These are phyloP conservation scores for Tephrocybe sp. DNA, from an alignment of 768 basidiomycete genomes.

Conservation along the genomic window DNA sequence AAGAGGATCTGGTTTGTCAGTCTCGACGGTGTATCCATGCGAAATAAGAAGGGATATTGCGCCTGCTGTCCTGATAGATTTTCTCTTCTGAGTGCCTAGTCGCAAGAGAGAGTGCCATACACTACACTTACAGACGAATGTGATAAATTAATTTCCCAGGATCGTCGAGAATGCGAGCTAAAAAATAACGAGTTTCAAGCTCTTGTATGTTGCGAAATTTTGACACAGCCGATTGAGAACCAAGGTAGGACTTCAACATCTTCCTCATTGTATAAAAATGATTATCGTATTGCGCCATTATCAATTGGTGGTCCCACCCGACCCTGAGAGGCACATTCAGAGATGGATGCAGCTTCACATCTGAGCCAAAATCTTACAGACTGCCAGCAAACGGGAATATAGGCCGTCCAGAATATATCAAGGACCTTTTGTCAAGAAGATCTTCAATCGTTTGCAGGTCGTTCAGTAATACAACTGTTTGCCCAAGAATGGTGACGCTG, in stretches of 20 bases:
- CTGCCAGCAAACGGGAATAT: conserved; percentile 33
- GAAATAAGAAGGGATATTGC: conserved; percentile 39
- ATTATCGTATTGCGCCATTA: conserved; percentile 29
- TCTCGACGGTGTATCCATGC: conserved; percentile 40
- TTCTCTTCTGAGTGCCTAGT: background rate
- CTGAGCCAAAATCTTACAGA: conserved; percentile 26
- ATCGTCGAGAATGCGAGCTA: conserved; percentile 35
- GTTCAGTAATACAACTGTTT: conserved; percentile 25
- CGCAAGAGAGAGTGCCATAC: background rate
- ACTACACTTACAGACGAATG: conserved; percentile 34
- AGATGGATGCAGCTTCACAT: background rate
- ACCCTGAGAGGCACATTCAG: conserved; percentile 12
- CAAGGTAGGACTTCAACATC: conserved; percentile 38
- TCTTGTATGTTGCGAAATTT: conserved; percentile 34
- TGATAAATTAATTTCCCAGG: conserved; percentile 34
- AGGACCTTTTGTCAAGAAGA: conserved; percentile 33
- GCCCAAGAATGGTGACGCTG: conserved; percentile 24
- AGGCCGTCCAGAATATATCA: conserved; percentile 30
- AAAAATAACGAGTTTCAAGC: conserved; percentile 39
- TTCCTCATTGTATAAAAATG: conserved; percentile 40
- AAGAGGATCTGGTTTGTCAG: conserved; percentile 32
- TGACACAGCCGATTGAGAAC: conserved; percentile 32
- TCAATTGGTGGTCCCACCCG: conserved; percentile 27
- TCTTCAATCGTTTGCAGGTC: conserved; percentile 26
- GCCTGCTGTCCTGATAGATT: conserved; percentile 31